phyloP scores from a whole-genome alignment of 371 early-diverging fungal species.

The Saksenaea oblongispora region DNA sequence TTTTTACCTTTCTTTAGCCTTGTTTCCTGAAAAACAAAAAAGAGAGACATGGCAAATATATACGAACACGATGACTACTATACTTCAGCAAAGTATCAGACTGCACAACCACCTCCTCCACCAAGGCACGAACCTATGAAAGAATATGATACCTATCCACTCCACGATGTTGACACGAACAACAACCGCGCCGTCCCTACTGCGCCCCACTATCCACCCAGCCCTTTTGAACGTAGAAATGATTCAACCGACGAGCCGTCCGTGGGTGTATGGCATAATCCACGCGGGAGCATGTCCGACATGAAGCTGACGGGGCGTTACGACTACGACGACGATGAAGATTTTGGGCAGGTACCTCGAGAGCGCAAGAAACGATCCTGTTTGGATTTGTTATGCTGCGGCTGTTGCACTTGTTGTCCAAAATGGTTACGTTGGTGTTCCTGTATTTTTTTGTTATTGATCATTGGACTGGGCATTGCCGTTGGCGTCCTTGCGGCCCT shows the following conservation, averaged over 20 bases:
- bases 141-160: neutral
- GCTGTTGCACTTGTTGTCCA: conserved; percentile 52
- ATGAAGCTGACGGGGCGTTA: conserved; percentile 21
- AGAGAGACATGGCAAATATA: neutral
- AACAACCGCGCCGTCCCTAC: neutral
- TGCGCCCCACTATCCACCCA: conserved; percentile 13
- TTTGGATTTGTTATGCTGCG: conserved; percentile 40
- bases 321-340: conserved; percentile 19
- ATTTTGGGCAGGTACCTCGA: conserved; percentile 6
- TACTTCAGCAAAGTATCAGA: neutral
- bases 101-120: conserved; percentile 9
- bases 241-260: conserved; percentile 6
- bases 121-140: conserved; percentile 4
- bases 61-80: neutral
- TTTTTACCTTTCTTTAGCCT: neutral
- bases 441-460: conserved; percentile 37
- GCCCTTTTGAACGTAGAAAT: conserved; percentile 13
- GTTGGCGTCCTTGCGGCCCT: conserved; percentile 46
- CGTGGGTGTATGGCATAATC: conserved; percentile 14
- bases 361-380: conserved; percentile 27
- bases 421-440: conserved; percentile 48
- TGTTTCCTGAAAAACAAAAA: neutral
- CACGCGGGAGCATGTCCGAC: conserved; percentile 26
- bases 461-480: conserved; percentile 37
- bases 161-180: conserved; percentile 2